These are phyloP conservation scores for Botrytis elliptica DNA, from an alignment of 2,329 filamentous ascomycete genomes.

Conservation along the genomic window DNA sequence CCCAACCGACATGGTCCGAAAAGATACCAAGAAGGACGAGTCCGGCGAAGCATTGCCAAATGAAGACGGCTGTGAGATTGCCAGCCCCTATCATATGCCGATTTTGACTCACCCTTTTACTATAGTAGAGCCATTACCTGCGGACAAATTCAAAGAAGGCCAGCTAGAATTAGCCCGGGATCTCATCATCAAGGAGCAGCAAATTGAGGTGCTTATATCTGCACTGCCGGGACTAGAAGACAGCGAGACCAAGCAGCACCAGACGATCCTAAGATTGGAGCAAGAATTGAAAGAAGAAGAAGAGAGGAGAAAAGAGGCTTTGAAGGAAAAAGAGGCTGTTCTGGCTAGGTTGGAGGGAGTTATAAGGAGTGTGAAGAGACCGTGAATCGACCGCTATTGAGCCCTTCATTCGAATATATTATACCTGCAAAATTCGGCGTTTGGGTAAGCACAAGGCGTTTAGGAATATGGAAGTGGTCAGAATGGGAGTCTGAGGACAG, in stretches of 20 bases:
- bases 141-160: constrained; percentile 64
- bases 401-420: not conserved
- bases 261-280: constrained; percentile 62
- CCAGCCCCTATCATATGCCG: not conserved
- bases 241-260: constrained; percentile 74
- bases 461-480: not conserved
- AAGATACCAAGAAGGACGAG: constrained; percentile 47
- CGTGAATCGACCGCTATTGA: constrained; percentile 43
- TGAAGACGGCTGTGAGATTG: constrained; percentile 13
- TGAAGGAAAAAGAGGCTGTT: constrained; percentile 62
- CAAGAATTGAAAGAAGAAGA: constrained; percentile 64
- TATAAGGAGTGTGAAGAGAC: constrained; percentile 58
- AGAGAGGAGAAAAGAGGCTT: constrained; percentile 59
- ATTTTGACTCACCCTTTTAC: constrained; percentile 25
- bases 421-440: not conserved
- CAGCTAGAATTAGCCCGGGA: constrained; percentile 74
- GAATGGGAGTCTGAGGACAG: not conserved
- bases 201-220: constrained; percentile 76
- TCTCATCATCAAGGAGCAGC: constrained; percentile 75
- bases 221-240: constrained; percentile 74
- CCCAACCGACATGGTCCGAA: constrained; percentile 57
- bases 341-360: constrained; percentile 59
- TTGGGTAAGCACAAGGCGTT: constrained; percentile 25
- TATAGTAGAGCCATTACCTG: constrained; percentile 59
- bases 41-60: constrained; percentile 27